Base-by-base conservation (phyloP, 2,329 filamentous ascomycete genomes). In the Nemania serpens region DNA sequence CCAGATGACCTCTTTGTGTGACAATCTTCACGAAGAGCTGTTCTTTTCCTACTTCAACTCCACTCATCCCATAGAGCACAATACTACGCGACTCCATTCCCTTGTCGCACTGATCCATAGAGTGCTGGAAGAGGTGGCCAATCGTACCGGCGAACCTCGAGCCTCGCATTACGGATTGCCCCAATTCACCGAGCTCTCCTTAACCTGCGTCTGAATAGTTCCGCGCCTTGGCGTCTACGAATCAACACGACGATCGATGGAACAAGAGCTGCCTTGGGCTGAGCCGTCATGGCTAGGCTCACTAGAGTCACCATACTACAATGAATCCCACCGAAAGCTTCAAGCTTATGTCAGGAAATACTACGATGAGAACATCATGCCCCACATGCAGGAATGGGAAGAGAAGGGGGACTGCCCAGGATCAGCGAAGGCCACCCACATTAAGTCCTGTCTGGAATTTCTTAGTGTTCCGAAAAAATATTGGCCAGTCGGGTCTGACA, bases 331-430 rank as follows among this genome's bases (percentile, higher is more conserved):
- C 70, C 79, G 81, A 43, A 76, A 74, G 42, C 77, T 89, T 2
- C 84, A 85, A 57, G 78, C 82, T 45, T 79, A 78, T n/a, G 76
- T 86, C 0, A 81, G 87, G 41, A 72, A 78, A 33, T 88, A 88
- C 62, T 77, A 87, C 51, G 81, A 88, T 59, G 77, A 79, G 2
- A 75, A 85, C 37, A 78, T 89, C 55, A 75, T 82, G 2, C 84
- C 85, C 0, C 78, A 84, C 68, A 82, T 82, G 22, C 78, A 86
- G 18, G 83, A 88, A 55, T 89, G 86, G 86, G 87, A 89, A 68
- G 78, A 77, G 3, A 81, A 80, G 2, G 79, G 80, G 1, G 74
- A 82, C 59, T 82, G 82, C 20, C 81, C 81, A 18, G 73, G 75
- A 15, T 58, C 70, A 37, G 79, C 75, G 36, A 71, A 75, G 55